Evolutionary conservation across 495 filamentous ascomycete species (phyloP).

Genomic region (Venustampulla echinocandica): DNA sequence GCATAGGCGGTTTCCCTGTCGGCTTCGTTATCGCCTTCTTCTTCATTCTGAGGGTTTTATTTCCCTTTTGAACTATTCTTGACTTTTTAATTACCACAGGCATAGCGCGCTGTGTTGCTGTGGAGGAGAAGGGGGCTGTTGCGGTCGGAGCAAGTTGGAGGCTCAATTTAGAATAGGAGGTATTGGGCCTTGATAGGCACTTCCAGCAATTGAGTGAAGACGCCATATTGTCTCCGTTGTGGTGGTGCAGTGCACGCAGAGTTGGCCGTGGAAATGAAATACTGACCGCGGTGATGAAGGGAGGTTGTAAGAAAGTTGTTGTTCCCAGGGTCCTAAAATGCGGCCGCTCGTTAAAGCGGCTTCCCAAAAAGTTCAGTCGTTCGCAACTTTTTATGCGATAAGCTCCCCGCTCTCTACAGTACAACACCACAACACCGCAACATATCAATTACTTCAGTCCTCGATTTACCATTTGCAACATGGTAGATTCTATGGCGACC

Average conservation of each 20-base stretch:
- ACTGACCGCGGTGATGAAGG: neutral
- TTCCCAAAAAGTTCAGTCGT: constrained; percentile 15
- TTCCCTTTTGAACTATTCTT: constrained; percentile 26
- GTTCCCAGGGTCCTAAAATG: constrained; percentile 9
- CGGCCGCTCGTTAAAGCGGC: constrained; percentile 18
- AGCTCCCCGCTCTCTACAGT: constrained; percentile 1
- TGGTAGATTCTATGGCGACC: neutral
- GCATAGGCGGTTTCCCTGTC: constrained; percentile 43
- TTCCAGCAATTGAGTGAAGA: constrained; percentile 54
- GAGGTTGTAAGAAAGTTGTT: neutral
- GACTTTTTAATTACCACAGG: constrained; percentile 28
- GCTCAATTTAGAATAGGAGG: constrained; percentile 18
- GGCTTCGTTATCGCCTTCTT: constrained; percentile 40
- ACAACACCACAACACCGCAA: neutral
- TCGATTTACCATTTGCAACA: too few species aligned
- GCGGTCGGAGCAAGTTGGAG: too few species aligned
- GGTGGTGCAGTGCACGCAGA: neutral
- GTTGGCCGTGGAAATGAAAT: too few species aligned
- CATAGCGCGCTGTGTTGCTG: constrained; percentile 30
- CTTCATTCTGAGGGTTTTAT: constrained; percentile 37
- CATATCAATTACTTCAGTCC: too few species aligned
- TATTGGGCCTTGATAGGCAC: constrained; percentile 47
- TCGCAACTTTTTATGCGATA: constrained; percentile 1
- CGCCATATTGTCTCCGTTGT: constrained; percentile 41
- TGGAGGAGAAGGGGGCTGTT: constrained; percentile 27